phyloP scores from a whole-genome alignment of 345 rosid species.

The Triadica sebifera region DNA sequence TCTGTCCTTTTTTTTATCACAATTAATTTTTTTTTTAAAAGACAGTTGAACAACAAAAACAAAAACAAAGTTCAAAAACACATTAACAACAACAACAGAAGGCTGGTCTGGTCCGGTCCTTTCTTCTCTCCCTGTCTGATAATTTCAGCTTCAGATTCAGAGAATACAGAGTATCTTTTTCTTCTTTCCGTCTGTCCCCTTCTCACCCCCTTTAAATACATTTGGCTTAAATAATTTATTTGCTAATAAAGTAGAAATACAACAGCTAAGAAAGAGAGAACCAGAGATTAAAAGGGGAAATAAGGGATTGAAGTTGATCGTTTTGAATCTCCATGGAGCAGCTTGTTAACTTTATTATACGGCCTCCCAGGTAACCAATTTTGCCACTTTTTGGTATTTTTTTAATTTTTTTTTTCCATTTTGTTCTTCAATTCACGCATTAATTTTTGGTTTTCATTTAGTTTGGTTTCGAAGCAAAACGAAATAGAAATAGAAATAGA shows the following conservation, averaged over 20 bases:
- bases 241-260: neutral
- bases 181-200: neutral
- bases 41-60: neutral
- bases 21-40: no score
- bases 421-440: neutral
- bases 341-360: constrained; percentile 88
- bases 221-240: neutral
- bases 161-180: neutral
- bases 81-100: constrained; percentile 9
- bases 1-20: no score
- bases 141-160: constrained; percentile 15
- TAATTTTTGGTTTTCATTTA: constrained; percentile 3
- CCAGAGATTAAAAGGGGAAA: no score
- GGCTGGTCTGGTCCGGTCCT: neutral
- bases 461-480: constrained; percentile 1
- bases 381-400: neutral
- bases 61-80: no score
- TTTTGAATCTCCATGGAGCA: constrained; percentile 65
- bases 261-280: no score
- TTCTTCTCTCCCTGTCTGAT: constrained; percentile 10
- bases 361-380: constrained; percentile 80
- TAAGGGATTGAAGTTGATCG: constrained; percentile 1
- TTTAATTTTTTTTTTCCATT: neutral
- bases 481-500: no score
- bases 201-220: neutral